phyloP scores from a whole-genome alignment of 345 rosid genomes.

The Syzygium aqueum region DNA sequence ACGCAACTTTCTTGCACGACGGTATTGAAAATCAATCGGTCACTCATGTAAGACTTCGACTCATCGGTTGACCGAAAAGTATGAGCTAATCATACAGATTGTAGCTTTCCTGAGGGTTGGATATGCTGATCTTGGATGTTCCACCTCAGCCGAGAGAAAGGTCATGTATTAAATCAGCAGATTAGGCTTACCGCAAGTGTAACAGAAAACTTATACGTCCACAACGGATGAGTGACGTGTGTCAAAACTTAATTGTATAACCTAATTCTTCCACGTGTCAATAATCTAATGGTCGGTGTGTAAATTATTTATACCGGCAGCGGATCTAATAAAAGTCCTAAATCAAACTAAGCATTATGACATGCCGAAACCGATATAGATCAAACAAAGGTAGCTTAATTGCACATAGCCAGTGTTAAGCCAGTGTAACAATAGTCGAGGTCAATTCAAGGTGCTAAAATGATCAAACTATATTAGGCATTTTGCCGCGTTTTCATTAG shows the following conservation, averaged over 20 bases:
- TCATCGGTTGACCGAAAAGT: not conserved
- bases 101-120: not conserved
- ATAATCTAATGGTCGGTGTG: not conserved
- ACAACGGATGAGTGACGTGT: not conserved
- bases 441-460: not conserved
- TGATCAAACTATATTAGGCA: not conserved
- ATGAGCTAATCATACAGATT: not conserved
- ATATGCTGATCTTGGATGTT: not conserved
- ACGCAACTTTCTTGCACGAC: not conserved
- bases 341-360: not conserved
- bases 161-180: not conserved
- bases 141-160: not conserved
- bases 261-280: not conserved
- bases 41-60: not conserved
- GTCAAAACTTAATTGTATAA: not conserved
- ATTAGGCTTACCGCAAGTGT: not conserved
- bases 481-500: not conserved
- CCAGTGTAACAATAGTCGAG: not conserved
- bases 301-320: not conserved
- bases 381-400: not conserved
- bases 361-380: not conserved
- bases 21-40: not conserved
- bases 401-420: not conserved
- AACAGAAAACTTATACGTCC: not conserved
- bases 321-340: not conserved